A percentile compares a stretch with the other conserved stretches of the same genome.
These are phyloP conservation scores for Lactifluus pinguis DNA, from an alignment of 768 basidiomycete genomes.

Conservation along the genomic window DNA sequence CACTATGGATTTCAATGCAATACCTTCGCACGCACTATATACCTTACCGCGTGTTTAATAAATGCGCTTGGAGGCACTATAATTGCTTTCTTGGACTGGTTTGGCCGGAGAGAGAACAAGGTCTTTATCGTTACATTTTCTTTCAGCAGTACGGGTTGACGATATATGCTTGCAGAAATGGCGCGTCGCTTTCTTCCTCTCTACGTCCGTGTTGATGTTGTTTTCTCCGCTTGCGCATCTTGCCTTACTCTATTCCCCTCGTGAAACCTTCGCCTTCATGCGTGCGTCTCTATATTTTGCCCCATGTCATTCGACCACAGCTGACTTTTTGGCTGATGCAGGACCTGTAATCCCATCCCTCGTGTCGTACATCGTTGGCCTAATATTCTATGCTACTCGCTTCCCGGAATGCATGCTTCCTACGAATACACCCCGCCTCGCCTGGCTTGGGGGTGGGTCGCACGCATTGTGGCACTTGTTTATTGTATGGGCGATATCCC, in stretches of 20 bases:
- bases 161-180: conserved; percentile 38
- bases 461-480: conserved; percentile 84
- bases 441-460: conserved; percentile 67
- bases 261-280: conserved; percentile 44
- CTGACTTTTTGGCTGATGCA: conserved; percentile 23
- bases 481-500: conserved; percentile 69
- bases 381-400: conserved; percentile 74
- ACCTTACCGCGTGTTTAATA: conserved; percentile 58
- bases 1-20: conserved; percentile 76
- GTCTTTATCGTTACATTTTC: conserved; percentile 30
- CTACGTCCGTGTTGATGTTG: conserved; percentile 45
- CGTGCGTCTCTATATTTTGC: conserved; percentile 30
- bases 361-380: conserved; percentile 63
- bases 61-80: conserved; percentile 71
- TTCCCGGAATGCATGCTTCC: conserved; percentile 75
- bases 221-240: conserved; percentile 49
- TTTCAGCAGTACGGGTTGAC: neutral
- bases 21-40: conserved; percentile 45
- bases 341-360: conserved; percentile 66
- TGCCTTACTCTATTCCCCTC: conserved; percentile 43
- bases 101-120: conserved; percentile 68
- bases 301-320: neutral
- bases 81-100: conserved; percentile 85
- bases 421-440: conserved; percentile 37
- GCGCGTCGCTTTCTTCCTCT: conserved; percentile 76